These are phyloP conservation scores for Colletotrichum godetiae DNA, from an alignment of 2,329 filamentous ascomycete species.

Conservation along the genomic window DNA sequence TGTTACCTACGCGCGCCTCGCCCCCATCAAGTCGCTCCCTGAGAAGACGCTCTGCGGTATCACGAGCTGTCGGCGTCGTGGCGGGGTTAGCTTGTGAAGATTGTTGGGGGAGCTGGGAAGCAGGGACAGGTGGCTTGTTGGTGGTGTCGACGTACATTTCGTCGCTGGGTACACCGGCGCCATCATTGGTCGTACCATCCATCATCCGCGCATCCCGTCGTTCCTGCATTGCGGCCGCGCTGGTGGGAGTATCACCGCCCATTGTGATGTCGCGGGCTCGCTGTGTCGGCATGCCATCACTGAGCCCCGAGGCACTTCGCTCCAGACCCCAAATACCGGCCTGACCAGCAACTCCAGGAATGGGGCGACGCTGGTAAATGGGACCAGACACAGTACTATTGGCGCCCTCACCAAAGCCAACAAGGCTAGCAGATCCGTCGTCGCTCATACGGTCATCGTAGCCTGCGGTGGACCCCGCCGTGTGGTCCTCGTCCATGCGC, in stretches of 20 bases:
- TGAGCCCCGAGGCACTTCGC: constrained; percentile 63
- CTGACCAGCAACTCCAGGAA: constrained; percentile 48
- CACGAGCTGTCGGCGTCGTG: constrained; percentile 48
- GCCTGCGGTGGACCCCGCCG: constrained; percentile 59
- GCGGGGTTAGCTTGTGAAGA: constrained; percentile 35
- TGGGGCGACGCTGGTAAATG: constrained; percentile 68
- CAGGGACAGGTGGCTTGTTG: constrained; percentile 65
- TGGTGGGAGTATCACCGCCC: constrained; percentile 55
- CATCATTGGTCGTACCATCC: constrained; percentile 73
- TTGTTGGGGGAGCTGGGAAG: constrained; percentile 46
- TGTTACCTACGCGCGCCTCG: constrained; percentile 52
- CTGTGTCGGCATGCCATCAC: constrained; percentile 52
- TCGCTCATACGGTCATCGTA: constrained; percentile 84
- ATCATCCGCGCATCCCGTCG: constrained; percentile 72
- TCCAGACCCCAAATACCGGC: constrained; percentile 56
- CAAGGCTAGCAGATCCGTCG: constrained; percentile 83
- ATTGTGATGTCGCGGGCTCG: constrained; percentile 48
- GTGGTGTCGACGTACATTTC: constrained; percentile 74
- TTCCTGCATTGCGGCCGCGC: constrained; percentile 60
- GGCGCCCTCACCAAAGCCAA: constrained; percentile 93
- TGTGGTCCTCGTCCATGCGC: constrained; percentile 65
- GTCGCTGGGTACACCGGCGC: constrained; percentile 58
- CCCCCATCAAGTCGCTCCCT: constrained; percentile 68
- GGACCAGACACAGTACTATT: constrained; percentile 86
- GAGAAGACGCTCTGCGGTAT: constrained; percentile 74